A percentile compares a stretch with the other conserved stretches of the same genome.
phyloP scores from a whole-genome alignment of 306 rosid species.

The Casuarina cunninghamiana region DNA sequence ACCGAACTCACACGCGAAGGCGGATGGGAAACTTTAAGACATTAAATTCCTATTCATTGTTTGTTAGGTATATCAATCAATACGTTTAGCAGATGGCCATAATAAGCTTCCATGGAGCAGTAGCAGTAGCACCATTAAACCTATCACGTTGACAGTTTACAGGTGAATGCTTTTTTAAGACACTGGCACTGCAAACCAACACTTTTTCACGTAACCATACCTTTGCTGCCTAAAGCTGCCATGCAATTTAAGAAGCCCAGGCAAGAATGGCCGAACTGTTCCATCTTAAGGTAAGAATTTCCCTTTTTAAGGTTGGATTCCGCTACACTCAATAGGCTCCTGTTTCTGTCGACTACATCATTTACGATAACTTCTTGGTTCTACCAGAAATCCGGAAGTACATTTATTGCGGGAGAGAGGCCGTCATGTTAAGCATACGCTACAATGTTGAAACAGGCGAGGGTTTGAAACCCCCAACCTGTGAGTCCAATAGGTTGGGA shows the following conservation, averaged over 20 bases:
- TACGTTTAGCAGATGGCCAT: conserved; percentile 65
- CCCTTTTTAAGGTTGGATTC: not conserved
- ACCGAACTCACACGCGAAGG: conserved; percentile 51
- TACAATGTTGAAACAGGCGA: no score
- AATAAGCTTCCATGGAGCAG: conserved; percentile 68
- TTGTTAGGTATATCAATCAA: conserved; percentile 76
- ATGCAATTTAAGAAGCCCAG: conserved; percentile 22
- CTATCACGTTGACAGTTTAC: conserved; percentile 57
- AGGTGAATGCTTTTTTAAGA: conserved; percentile 81
- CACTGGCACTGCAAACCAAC: conserved; percentile 62
- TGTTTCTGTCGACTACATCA: no score
- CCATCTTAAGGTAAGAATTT: conserved; percentile 16
- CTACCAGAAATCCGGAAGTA: no score
- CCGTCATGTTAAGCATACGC: no score
- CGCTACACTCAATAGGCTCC: not conserved
- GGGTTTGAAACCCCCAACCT: no score
- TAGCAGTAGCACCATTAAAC: conserved; percentile 47
- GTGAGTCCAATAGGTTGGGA: no score
- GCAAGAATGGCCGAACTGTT: no score
- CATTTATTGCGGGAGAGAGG: no score
- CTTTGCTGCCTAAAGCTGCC: conserved; percentile 31
- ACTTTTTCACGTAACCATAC: conserved; percentile 38
- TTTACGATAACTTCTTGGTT: no score
- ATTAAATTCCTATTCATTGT: conserved; percentile 68
- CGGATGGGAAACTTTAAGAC: conserved; percentile 64